Base-by-base conservation (phyloP, 2,329 filamentous ascomycete genomes). In the Penicillium expansum region DNA sequence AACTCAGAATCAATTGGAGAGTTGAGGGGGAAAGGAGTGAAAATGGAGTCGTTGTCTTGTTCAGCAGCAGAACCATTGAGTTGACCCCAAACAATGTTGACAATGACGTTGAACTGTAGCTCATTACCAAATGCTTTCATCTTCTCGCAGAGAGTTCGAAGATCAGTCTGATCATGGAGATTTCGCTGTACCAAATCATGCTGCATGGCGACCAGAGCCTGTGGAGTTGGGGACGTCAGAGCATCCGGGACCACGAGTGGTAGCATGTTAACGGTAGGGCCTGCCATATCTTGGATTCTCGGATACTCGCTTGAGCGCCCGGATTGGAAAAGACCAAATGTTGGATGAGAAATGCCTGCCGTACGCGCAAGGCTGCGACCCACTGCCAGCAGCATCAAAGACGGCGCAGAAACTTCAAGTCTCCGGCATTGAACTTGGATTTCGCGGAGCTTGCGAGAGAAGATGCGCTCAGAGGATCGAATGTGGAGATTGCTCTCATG, bases 1-100 rank as follows among this genome's bases (percentile, higher is more conserved):
- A 33, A 16, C 24, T 33, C 18, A 7, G 43, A n/a, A 18, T 14
- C 3, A 8, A 13, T 6, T 4, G 7, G 43, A 32, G 43, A 47
- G 16, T 29, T 5, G 5, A 20, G 3, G 5, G 43, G 0, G 8
- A 47, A 13, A 4, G 43, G 29, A 3, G 5, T 20, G 10, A 47
- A 33, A 20, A 47, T 47, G 5, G 27, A 41, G 8, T 48, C 11
- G 10, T 9, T 32, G 20, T 42, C 52, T 14, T 54, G 16, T 37
- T 37, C 8, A 22, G 10, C 30, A 22, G n/a, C 35, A 6, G 6
- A 32, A n/a, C 8, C 16, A 27, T 24, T 18, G 9, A 39, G 10
- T n/a, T 47, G 42, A 27, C 42, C n/a, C 51, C 33, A 54, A 47
- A 48, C n/a, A 41, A 54, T 48, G 9, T 54, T 54, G 18, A 54